Base-by-base conservation (phyloP, 2,329 filamentous ascomycete genomes). In the Bipolaris cookei region DNA sequence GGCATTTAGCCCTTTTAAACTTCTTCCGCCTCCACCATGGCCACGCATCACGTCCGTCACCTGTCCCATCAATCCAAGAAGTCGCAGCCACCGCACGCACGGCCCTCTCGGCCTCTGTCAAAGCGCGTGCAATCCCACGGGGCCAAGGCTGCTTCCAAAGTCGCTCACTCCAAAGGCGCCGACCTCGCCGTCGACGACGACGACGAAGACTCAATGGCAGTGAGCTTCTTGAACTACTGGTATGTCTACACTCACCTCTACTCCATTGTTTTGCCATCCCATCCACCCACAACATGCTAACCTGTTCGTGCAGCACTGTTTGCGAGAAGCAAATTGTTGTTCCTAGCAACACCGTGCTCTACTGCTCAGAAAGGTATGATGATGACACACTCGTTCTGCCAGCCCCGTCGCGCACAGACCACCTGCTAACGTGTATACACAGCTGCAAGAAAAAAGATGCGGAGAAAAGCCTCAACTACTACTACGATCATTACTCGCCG, bases 251-350 rank as follows among this genome's bases (percentile, higher is more conserved):
- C 4, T 4, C 8, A 38, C 7, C 32, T 13, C 37, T 53, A 54
- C 37, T 13, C 41, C 20, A 25, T 14, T 34, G 8, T 23, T 35
- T 18, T n/a, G n/a, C n/a, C n/a, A n/a, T n/a, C n/a, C 28, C 6
- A 25, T 34, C n/a, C 32, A 30, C 7, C 45, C 34, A 41, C 55
- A 43, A 20, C 20, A 44, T 55, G 38, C 63, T 68, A 51, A 64
- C 48, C 13, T 44, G 14, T 1, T 38, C 7, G 28, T 34, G 35
- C 68, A 88, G 86, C 75, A 83, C 86, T 61, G 86, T 83, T 69
- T 88, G 86, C 74, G 86, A 88, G 73, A 86, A 82, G 72, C 86
- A 88, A 76, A 88, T 88, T 66, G 82, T 85, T 51, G 81, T 83
- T 30, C 86, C 86, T 14, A 82, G 83, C 71, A 84, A 84, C 68